A percentile compares a stretch with the other conserved stretches of the same genome.
Evolutionary conservation across 345 rosid species (phyloP).

Genomic region (Aquilaria sinensis): DNA sequence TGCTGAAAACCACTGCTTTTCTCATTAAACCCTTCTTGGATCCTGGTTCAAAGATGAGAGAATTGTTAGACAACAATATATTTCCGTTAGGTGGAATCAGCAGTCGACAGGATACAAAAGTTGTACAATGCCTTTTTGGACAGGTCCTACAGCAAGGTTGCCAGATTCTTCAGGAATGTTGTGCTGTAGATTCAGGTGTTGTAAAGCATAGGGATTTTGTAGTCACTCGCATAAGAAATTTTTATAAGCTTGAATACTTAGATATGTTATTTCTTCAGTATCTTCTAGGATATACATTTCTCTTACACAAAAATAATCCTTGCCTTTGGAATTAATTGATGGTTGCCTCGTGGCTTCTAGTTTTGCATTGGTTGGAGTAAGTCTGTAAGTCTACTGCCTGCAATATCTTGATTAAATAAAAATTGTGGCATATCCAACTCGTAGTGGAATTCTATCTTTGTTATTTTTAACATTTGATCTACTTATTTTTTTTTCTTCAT

Average conservation of each 20-base stretch:
- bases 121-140: slow-evolving; percentile 89
- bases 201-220: slow-evolving; percentile 91
- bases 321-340: no score
- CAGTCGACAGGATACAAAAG: slow-evolving; percentile 98
- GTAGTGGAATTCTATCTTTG: neutral
- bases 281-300: neutral
- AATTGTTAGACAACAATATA: slow-evolving; percentile 91
- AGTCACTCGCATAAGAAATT: slow-evolving; percentile 80
- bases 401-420: no score
- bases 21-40: no score
- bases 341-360: no score
- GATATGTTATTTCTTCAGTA: slow-evolving; percentile 34
- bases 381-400: no score
- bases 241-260: slow-evolving; percentile 94
- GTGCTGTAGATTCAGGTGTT: slow-evolving; percentile 64
- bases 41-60: slow-evolving; percentile 32
- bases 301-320: neutral
- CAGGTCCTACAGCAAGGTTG: slow-evolving; percentile 99
- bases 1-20: no score
- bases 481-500: neutral
- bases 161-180: slow-evolving; percentile 86
- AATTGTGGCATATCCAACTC: no score
- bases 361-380: no score
- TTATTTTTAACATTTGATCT: neutral
- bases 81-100: slow-evolving; percentile 99